Evolutionary conservation across 345 rosid genomes (phyloP).

Genomic region (Citrus cavaleriei): DNA sequence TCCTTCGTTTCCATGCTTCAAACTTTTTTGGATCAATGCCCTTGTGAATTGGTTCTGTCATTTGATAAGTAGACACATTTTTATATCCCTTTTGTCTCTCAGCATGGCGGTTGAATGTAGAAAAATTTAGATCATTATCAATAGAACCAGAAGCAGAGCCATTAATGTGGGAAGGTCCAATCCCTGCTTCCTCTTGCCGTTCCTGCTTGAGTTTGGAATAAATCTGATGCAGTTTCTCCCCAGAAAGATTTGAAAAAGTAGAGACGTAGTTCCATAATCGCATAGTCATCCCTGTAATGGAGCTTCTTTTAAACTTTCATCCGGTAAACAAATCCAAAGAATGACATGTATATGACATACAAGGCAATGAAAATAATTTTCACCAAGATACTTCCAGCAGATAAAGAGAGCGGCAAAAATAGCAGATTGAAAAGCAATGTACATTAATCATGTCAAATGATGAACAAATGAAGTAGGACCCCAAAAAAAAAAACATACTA

Average conservation of each 20-base stretch:
- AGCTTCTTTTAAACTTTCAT: neutral
- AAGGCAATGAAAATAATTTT: neutral
- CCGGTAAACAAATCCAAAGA: neutral
- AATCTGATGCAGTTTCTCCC: conserved; percentile 82
- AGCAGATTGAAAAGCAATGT: neutral
- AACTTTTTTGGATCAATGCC: conserved; percentile 67
- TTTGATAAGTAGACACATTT: conserved; percentile 40
- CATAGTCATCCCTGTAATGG: conserved; percentile 71
- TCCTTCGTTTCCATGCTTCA: conserved; percentile 90
- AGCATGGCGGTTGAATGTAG: conserved; percentile 35
- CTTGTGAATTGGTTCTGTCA: conserved; percentile 46
- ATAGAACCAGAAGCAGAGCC: conserved; percentile 39
- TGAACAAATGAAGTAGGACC: neutral
- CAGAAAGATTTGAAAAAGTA: conserved; percentile 86
- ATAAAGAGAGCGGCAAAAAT: neutral
- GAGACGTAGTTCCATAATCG: conserved; percentile 97
- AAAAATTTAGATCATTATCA: conserved; percentile 44
- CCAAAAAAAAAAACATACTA: conserved; percentile 39
- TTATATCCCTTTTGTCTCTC: conserved; percentile 56
- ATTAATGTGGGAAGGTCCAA: conserved; percentile 65
- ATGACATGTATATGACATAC: neutral
- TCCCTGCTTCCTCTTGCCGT: conserved; percentile 69
- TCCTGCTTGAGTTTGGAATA: conserved; percentile 88
- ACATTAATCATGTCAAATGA: neutral
- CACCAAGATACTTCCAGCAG: neutral